phyloP scores from a whole-genome alignment of 2,329 filamentous ascomycete species.

The Fusarium napiforme region DNA sequence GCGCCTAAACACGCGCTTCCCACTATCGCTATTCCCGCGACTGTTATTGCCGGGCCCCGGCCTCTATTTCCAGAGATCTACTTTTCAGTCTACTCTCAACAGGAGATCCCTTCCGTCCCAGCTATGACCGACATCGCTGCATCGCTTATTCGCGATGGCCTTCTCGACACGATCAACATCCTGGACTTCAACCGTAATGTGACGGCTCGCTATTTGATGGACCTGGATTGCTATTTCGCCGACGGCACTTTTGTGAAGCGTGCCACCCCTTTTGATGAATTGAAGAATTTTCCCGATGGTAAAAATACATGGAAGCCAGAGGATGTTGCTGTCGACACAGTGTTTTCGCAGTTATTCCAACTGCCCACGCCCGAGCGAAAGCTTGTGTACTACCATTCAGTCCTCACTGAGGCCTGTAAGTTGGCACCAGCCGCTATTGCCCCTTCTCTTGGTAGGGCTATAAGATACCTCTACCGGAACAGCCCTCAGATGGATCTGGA shows the following conservation, averaged over 20 bases:
- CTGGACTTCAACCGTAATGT: constrained; percentile 92
- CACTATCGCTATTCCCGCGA: constrained; percentile 77
- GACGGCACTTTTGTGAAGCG: constrained; percentile 92
- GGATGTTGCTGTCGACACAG: constrained; percentile 95
- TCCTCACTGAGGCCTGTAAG: constrained; percentile 95
- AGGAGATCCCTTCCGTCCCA: constrained; percentile 91
- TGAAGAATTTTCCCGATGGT: constrained; percentile 73
- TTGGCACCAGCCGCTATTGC: constrained; percentile 96
- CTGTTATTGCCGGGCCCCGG: constrained; percentile 77
- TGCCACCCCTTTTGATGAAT: constrained; percentile 89
- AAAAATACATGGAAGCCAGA: constrained; percentile 94
- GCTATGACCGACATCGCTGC: constrained; percentile 79
- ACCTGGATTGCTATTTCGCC: constrained; percentile 94
- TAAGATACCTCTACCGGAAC: constrained; percentile 88
- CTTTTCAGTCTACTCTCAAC: constrained; percentile 89
- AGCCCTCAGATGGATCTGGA: constrained; percentile 87
- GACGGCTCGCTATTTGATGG: constrained; percentile 88
- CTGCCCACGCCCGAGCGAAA: constrained; percentile 91
- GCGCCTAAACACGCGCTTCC: constrained; percentile 83
- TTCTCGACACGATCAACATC: constrained; percentile 93
- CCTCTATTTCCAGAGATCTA: constrained; percentile 92
- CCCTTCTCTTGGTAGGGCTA: constrained; percentile 90
- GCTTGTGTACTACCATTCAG: constrained; percentile 94
- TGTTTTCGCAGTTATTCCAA: constrained; percentile 94
- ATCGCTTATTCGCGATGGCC: constrained; percentile 83